A percentile compares a stretch with the other conserved stretches of the same genome.
phyloP scores from a whole-genome alignment of 116 monocot species.

The Trichopus zeylanicus region DNA sequence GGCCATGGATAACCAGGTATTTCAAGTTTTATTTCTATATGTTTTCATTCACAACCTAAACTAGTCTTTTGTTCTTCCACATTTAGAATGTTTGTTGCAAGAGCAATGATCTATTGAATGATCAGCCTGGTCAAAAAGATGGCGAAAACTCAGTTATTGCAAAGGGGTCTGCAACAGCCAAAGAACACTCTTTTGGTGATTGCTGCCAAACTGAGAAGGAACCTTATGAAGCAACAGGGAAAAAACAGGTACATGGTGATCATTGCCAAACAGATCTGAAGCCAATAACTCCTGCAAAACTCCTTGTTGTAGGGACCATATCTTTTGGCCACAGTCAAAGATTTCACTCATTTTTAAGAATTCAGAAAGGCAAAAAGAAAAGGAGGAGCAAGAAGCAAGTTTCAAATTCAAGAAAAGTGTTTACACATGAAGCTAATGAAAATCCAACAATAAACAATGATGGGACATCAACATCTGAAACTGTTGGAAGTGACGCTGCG shows the following conservation, averaged over 20 bases:
- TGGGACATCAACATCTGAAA: conserved; percentile 43
- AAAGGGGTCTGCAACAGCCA: no score
- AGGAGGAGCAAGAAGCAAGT: conserved; percentile 33
- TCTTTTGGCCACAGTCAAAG: conserved; percentile 49
- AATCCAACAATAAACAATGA: conserved; percentile 9
- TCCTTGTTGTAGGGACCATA: conserved; percentile 11
- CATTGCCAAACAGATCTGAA: conserved; percentile 9
- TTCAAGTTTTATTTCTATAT: background rate
- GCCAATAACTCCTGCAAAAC: conserved; percentile 31
- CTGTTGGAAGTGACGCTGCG: background rate
- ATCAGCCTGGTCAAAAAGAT: background rate
- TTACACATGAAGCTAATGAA: conserved; percentile 7
- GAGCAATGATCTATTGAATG: background rate
- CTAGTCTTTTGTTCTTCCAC: background rate
- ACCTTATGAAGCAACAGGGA: conserved; percentile 4
- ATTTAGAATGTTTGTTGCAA: background rate
- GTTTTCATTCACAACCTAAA: background rate
- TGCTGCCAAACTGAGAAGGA: no score
- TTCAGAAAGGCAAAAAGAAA: conserved; percentile 32
- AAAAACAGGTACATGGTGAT: conserved; percentile 3
- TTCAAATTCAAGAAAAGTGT: conserved; percentile 9
- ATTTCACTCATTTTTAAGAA: conserved; percentile 32
- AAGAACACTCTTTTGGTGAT: no score
- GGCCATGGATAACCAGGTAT: background rate
- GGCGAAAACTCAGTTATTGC: conserved; percentile 4